Percentiles rank a stretch among this genome's conserved stretches.
phyloP scores from a whole-genome alignment of 306 rosid species.

The Crotalaria pallida region DNA sequence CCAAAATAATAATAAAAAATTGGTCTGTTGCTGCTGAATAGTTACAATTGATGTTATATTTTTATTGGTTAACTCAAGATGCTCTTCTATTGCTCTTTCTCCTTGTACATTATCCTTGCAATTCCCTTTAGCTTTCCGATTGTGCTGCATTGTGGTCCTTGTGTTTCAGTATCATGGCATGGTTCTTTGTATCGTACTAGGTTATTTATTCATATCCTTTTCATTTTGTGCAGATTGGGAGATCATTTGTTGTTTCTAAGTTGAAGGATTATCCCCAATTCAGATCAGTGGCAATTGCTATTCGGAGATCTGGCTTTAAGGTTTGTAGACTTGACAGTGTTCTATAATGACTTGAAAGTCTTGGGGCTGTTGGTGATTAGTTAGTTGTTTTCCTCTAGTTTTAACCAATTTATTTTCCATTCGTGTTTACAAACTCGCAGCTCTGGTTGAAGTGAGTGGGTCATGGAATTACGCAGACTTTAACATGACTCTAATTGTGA shows the following conservation, averaged over 20 bases:
- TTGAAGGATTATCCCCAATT: conserved; percentile 96
- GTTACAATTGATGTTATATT: neutral
- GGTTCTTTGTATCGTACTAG: neutral
- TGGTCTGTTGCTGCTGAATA: neutral
- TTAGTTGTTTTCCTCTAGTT: neutral
- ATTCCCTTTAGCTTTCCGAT: neutral
- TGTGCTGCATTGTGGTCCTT: conserved; percentile 3
- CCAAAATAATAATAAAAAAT: neutral
- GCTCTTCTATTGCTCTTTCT: neutral
- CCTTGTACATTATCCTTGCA: neutral
- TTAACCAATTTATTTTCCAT: neutral
- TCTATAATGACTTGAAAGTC: neutral
- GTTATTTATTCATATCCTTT: conserved; percentile 14
- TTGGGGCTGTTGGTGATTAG: neutral
- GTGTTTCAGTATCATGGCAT: conserved; percentile 1
- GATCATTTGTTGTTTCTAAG: conserved; percentile 76
- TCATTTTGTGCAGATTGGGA: conserved; percentile 69
- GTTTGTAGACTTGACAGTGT: conserved; percentile 36
- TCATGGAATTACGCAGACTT: neutral
- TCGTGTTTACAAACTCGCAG: neutral
- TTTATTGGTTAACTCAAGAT: neutral
- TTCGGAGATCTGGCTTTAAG: conserved; percentile 72
- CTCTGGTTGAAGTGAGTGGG: neutral
- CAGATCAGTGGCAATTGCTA: conserved; percentile 81
- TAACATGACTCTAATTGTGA: neutral